Percentiles rank a stretch among this genome's conserved stretches.
Evolutionary conservation across 129 eudicot genomes (phyloP).

Genomic region (Tagetes erecta): DNA sequence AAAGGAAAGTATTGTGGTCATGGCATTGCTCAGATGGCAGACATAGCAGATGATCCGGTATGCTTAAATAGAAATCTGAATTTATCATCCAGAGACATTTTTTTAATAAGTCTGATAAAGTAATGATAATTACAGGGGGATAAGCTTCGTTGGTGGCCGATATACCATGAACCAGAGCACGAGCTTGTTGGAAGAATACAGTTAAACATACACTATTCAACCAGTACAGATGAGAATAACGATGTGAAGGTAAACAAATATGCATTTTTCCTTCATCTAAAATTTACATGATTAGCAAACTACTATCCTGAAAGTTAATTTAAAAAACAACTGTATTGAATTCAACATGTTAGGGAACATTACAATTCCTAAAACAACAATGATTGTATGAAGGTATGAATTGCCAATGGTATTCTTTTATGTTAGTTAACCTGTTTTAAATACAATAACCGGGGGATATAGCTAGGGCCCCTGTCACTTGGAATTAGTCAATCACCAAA

Average conservation of each 20-base stretch:
- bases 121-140: conserved; percentile 51
- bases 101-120: conserved; percentile 8
- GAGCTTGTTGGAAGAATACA: conserved; percentile 77
- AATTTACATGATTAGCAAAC: background rate
- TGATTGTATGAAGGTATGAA: background rate
- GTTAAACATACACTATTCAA: conserved; percentile 54
- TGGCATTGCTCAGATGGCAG: conserved; percentile 67
- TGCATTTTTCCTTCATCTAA: background rate
- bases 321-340: background rate
- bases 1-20: conserved; percentile 73
- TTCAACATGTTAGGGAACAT: background rate
- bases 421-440: too few relatives aligned
- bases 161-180: conserved; percentile 77
- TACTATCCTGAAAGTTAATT: conserved; percentile 4
- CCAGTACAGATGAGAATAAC: conserved; percentile 54
- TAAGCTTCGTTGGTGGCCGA: conserved; percentile 77
- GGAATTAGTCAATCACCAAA: too few relatives aligned
- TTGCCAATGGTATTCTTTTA: background rate
- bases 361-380: too few relatives aligned
- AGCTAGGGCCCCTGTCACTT: too few relatives aligned
- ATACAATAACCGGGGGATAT: too few relatives aligned
- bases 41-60: conserved; percentile 70
- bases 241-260: conserved; percentile 53
- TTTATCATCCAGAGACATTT: background rate
- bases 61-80: background rate